These are phyloP conservation scores for Gloeopeniophorella convolvens DNA, from an alignment of 768 basidiomycete species.

Conservation along the genomic window DNA sequence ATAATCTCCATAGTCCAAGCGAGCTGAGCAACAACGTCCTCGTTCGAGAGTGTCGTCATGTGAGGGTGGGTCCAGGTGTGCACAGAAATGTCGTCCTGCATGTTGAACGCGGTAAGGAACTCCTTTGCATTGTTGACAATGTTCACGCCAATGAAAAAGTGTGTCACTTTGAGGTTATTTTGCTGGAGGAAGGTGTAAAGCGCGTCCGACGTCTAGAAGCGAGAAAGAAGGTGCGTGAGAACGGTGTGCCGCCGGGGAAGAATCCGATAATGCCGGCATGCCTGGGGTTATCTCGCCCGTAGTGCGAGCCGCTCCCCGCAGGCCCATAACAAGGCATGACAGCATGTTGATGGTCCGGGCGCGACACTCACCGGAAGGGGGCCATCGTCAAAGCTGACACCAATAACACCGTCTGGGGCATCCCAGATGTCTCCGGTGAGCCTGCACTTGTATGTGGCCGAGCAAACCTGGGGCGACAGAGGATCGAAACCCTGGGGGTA, in stretches of 20 bases:
- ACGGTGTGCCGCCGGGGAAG: constrained; percentile 4
- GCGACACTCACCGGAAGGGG: constrained; percentile 42
- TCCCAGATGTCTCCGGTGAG: constrained; percentile 64
- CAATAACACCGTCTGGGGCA: constrained; percentile 64
- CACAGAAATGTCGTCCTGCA: constrained; percentile 32
- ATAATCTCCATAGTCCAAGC: constrained; percentile 53
- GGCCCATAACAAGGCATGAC: too few species aligned
- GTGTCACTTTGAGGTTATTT: constrained; percentile 70
- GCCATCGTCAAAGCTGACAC: constrained; percentile 75
- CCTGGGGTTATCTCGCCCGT: too few species aligned
- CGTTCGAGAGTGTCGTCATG: constrained; percentile 44
- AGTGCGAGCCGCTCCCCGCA: not conserved
- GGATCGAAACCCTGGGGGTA: constrained; percentile 38
- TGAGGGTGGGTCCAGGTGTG: constrained; percentile 43
- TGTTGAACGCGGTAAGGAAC: constrained; percentile 48
- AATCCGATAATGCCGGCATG: constrained; percentile 4
- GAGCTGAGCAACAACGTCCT: constrained; percentile 38
- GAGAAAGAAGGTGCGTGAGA: not conserved
- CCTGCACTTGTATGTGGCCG: constrained; percentile 54
- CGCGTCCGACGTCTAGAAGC: constrained; percentile 27
- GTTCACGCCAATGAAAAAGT: constrained; percentile 86
- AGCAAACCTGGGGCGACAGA: constrained; percentile 55
- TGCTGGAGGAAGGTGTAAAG: constrained; percentile 61
- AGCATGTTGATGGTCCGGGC: too few species aligned
- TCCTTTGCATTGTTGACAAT: constrained; percentile 50